These are phyloP conservation scores for Metschnikowia lochheadii DNA, from an alignment of 805 yeast genomes.

Conservation along the genomic window DNA sequence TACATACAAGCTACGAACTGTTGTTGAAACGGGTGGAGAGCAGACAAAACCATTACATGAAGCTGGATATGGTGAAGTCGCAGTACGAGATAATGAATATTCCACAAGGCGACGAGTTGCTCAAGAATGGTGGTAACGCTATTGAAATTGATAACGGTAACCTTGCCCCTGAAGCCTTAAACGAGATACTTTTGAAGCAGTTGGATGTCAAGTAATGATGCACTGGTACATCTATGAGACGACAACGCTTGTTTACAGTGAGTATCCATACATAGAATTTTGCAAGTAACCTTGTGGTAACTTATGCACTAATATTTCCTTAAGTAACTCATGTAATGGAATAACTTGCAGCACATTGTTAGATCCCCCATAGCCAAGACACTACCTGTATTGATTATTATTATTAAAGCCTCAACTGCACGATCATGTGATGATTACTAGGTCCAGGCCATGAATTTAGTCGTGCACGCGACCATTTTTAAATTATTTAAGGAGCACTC, in stretches of 20 bases:
- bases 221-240: background rate
- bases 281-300: too few relatives aligned
- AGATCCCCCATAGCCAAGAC: too few relatives aligned
- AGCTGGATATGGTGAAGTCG: constrained; percentile 73
- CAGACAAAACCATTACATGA: constrained; percentile 85
- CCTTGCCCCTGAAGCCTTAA: constrained; percentile 6
- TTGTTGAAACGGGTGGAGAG: constrained; percentile 55
- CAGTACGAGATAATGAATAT: constrained; percentile 74
- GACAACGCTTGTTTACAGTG: background rate
- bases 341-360: too few relatives aligned
- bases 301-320: too few relatives aligned
- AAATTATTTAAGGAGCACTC: too few relatives aligned
- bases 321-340: too few relatives aligned
- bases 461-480: too few relatives aligned
- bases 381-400: too few relatives aligned
- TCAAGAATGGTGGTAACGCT: constrained; percentile 34
- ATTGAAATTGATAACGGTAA: constrained; percentile 13
- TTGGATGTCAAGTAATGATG: constrained; percentile 5
- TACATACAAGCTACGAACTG: constrained; percentile 60
- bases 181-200: constrained; percentile 20
- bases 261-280: too few relatives aligned
- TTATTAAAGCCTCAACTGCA: too few relatives aligned
- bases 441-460: too few relatives aligned
- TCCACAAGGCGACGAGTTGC: constrained; percentile 46
- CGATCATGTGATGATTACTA: too few relatives aligned